Evolutionary conservation across 2,329 filamentous ascomycete genomes (phyloP).

Genomic region (Sporothrix schenckii): DNA sequence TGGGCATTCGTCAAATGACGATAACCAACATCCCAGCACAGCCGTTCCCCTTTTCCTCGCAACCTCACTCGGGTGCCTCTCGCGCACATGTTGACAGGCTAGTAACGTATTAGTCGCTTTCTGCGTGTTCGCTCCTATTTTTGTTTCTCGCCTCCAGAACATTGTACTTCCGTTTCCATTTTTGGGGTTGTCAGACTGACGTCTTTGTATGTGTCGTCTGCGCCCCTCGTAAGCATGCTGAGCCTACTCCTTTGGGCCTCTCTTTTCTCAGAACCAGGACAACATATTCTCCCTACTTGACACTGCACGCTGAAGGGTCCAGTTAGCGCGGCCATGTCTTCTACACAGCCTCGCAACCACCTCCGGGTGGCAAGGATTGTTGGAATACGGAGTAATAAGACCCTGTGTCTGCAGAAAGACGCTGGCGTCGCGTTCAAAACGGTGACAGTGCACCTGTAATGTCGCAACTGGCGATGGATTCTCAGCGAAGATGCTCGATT

Average conservation of each 20-base stretch:
- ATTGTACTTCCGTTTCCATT: not conserved
- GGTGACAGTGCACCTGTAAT: not conserved
- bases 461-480: not conserved
- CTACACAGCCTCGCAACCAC: slow-evolving; percentile 17
- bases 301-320: not conserved
- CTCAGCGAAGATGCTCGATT: not conserved
- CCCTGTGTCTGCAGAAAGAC: not conserved
- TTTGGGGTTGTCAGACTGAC: slow-evolving; percentile 1
- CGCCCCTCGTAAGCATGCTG: not conserved
- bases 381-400: not conserved
- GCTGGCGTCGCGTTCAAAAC: not conserved
- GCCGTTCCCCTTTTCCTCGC: not conserved
- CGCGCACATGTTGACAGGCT: not conserved
- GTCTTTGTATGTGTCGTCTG: not conserved
- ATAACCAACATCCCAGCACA: slow-evolving; percentile 22
- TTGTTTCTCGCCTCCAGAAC: not conserved
- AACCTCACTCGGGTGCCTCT: not conserved
- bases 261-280: not conserved
- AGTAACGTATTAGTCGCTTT: not conserved
- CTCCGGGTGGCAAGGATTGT: slow-evolving; percentile 13
- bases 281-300: not conserved
- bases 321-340: not conserved
- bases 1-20: slow-evolving; percentile 26
- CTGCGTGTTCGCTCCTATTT: not conserved
- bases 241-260: not conserved